Conservation (phyloP, 2,329 filamentous ascomycete genomes). For the Juglanconis juglandina region DNA sequence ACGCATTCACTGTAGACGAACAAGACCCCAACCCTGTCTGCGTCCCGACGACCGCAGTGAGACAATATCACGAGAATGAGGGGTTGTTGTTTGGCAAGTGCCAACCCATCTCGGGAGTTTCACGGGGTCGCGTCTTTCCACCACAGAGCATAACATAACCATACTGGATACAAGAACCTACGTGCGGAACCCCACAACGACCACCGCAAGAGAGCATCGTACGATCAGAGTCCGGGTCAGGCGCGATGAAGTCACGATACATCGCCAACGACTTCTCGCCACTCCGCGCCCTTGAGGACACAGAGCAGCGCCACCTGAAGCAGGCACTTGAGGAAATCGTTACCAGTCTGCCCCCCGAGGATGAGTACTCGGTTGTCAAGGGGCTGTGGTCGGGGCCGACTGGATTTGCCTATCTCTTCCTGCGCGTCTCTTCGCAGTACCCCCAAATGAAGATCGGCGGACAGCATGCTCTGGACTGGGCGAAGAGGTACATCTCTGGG, state of each 20-base stretch:
- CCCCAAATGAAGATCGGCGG: slow-evolving; percentile 42
- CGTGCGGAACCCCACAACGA: neutral
- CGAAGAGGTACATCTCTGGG: slow-evolving; percentile 44
- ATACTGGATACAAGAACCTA: too few relatives aligned
- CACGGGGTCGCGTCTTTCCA: too few relatives aligned
- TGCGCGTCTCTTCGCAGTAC: slow-evolving; percentile 41
- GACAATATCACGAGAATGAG: too few relatives aligned
- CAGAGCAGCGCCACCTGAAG: slow-evolving; percentile 26
- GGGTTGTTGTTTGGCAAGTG: too few relatives aligned
- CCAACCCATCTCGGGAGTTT: too few relatives aligned
- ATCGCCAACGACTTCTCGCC: slow-evolving; percentile 32
- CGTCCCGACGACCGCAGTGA: too few relatives aligned
- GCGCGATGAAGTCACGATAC: slow-evolving; percentile 22
- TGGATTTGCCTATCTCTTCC: slow-evolving; percentile 54
- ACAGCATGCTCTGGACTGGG: slow-evolving; percentile 43
- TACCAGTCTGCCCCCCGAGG: slow-evolving; percentile 32
- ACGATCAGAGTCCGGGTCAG: neutral
- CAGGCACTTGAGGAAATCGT: slow-evolving; percentile 36
- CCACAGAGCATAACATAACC: too few relatives aligned
- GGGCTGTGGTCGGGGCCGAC: slow-evolving; percentile 54
- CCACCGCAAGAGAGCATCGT: neutral
- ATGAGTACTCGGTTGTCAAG: slow-evolving; percentile 30
- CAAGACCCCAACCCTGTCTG: too few relatives aligned
- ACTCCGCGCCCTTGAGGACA: slow-evolving; percentile 27
- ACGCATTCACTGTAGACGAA: too few relatives aligned